A percentile compares a stretch with the other conserved stretches of the same genome.
These are phyloP conservation scores for Cystoderma amianthinum DNA, from an alignment of 768 basidiomycete genomes.

Conservation along the genomic window DNA sequence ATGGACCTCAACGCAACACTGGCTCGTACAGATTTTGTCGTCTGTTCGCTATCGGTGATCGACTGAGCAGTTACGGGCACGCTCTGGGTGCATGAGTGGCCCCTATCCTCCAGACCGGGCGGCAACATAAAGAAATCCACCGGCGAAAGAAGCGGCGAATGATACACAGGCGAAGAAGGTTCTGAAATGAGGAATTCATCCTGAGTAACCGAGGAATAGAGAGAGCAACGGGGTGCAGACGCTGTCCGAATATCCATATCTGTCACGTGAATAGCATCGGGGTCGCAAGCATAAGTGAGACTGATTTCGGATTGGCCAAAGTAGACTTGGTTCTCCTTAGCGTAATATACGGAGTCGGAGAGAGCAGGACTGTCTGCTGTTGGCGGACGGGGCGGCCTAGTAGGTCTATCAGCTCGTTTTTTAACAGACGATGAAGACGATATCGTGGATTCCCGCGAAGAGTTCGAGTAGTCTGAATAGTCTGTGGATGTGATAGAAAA, in stretches of 20 bases:
- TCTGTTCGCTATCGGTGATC: no score
- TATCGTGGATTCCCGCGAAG: neutral
- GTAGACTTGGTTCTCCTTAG: constrained; percentile 6
- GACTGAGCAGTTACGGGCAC: constrained; percentile 9
- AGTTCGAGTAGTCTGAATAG: neutral
- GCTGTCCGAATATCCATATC: neutral
- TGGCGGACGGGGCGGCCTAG: constrained; percentile 16
- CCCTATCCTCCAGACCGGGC: neutral
- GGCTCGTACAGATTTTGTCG: no score
- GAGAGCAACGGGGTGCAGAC: neutral
- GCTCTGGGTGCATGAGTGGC: constrained; percentile 14
- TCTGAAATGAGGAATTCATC: neutral
- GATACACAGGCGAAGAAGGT: neutral
- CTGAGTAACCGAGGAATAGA: neutral
- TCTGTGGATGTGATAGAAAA: neutral
- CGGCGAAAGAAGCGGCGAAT: neutral
- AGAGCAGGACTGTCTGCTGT: constrained; percentile 18
- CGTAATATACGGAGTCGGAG: constrained; percentile 18
- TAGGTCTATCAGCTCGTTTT: neutral
- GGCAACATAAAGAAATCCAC: neutral
- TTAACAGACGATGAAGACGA: neutral
- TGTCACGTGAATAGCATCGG: no score
- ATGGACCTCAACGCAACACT: no score
- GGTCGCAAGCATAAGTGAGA: no score
- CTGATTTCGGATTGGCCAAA: neutral